Evolutionary conservation across 306 rosid genomes (phyloP).

Genomic region (Ochetophila trinervis): DNA sequence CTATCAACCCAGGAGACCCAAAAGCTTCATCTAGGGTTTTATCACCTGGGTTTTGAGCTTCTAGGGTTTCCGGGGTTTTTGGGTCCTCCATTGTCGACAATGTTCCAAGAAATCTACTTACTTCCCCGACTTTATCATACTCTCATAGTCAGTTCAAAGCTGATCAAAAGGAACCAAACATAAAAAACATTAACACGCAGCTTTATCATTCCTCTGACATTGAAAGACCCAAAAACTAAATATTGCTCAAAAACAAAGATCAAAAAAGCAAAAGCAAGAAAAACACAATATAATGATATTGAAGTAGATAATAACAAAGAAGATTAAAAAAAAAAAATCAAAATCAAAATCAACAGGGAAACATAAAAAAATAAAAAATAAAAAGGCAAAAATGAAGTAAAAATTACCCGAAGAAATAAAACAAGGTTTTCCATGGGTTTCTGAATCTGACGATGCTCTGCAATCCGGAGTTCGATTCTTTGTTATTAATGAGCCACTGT

Average conservation of each 20-base stretch:
- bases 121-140: constrained; percentile 1
- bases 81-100: constrained; percentile 36
- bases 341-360: background rate
- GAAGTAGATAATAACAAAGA: no score
- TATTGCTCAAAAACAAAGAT: background rate
- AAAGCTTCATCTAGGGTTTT: constrained; percentile 26
- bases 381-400: background rate
- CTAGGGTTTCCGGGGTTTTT: constrained; percentile 48
- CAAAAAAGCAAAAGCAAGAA: background rate
- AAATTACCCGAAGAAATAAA: background rate
- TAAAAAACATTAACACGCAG: background rate
- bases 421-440: background rate
- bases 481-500: background rate
- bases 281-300: background rate
- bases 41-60: constrained; percentile 27
- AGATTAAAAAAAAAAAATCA: no score
- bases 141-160: constrained; percentile 22
- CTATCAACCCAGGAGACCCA: constrained; percentile 35
- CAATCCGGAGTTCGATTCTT: background rate
- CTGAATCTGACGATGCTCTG: background rate
- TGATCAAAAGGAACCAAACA: constrained; percentile 10
- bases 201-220: background rate
- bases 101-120: background rate
- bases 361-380: background rate
- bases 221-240: background rate